Conservation (phyloP, 2,329 filamentous ascomycete species). For the Aspergillus candidus region DNA sequence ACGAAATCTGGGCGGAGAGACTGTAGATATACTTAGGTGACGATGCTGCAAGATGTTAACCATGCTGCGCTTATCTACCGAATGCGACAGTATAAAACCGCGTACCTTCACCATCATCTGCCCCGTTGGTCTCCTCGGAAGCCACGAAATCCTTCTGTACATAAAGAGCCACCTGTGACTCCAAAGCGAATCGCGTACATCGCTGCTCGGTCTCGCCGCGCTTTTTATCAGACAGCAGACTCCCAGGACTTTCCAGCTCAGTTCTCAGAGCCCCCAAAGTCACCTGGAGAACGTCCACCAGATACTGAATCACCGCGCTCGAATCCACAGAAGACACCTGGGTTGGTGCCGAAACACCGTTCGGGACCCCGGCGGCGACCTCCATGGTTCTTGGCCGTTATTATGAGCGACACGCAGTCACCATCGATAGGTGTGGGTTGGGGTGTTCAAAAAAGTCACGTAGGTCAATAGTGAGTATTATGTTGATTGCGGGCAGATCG, state of each 20-base stretch:
- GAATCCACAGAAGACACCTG: conserved; percentile 52
- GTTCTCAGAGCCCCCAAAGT: conserved; percentile 67
- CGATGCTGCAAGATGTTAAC: conserved; percentile 16
- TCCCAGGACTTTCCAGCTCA: conserved; percentile 75
- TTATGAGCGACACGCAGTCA: conserved; percentile 15
- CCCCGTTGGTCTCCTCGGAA: conserved; percentile 43
- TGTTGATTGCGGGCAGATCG: conserved; percentile 10
- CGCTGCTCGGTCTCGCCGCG: conserved; percentile 76
- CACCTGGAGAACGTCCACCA: conserved; percentile 63
- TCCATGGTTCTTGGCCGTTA: conserved; percentile 30
- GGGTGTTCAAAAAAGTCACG: background rate
- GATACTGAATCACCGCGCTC: conserved; percentile 63
- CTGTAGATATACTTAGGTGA: conserved; percentile 61
- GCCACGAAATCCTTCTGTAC: conserved; percentile 70
- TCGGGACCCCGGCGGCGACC: conserved; percentile 32
- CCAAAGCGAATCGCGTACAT: conserved; percentile 82
- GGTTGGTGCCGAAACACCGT: conserved; percentile 29
- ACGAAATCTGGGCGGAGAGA: conserved; percentile 72
- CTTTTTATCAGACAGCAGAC: conserved; percentile 67
- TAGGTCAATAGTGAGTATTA: background rate
- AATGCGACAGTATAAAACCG: conserved; percentile 1
- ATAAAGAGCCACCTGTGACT: conserved; percentile 82
- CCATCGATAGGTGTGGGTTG: conserved; percentile 25
- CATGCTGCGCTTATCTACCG: background rate
- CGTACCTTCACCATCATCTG: conserved; percentile 38